These are phyloP conservation scores for Cyclotella baltica DNA, from an alignment of 108 stramenopile genomes.

Conservation along the genomic window DNA sequence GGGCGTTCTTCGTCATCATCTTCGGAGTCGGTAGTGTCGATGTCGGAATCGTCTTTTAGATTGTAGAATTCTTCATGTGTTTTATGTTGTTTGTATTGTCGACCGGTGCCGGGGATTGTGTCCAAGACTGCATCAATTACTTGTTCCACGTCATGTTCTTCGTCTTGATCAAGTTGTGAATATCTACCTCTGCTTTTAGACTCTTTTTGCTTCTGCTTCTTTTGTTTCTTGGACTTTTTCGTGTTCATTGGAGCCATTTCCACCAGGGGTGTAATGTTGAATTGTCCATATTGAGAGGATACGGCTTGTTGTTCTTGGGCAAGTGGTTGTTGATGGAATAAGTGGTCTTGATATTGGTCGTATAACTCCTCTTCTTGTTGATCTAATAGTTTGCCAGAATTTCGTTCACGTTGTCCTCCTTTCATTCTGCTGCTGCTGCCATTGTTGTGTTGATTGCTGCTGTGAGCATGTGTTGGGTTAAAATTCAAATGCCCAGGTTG, in stretches of 20 bases:
- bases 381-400: neutral
- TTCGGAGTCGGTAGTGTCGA: constrained; percentile 10
- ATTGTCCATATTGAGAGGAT: constrained; percentile 6
- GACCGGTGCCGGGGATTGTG: neutral
- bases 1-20: constrained; percentile 47
- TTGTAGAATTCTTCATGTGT: constrained; percentile 3
- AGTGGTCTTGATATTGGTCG: constrained; percentile 27
- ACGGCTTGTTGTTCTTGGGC: neutral
- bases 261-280: constrained; percentile 2
- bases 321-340: constrained; percentile 14
- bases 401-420: neutral
- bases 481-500: constrained; percentile 6
- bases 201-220: neutral
- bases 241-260: constrained; percentile 3
- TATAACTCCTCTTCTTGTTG: constrained; percentile 23
- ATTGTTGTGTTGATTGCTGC: neutral
- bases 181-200: constrained; percentile 2
- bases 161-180: constrained; percentile 4
- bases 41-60: neutral
- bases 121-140: neutral
- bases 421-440: neutral
- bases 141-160: neutral
- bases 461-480: neutral
- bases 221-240: constrained; percentile 16
- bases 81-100: neutral